These are phyloP conservation scores for Crithidia fasciculata DNA, from an alignment of 208 protist genomes.

Conservation along the genomic window DNA sequence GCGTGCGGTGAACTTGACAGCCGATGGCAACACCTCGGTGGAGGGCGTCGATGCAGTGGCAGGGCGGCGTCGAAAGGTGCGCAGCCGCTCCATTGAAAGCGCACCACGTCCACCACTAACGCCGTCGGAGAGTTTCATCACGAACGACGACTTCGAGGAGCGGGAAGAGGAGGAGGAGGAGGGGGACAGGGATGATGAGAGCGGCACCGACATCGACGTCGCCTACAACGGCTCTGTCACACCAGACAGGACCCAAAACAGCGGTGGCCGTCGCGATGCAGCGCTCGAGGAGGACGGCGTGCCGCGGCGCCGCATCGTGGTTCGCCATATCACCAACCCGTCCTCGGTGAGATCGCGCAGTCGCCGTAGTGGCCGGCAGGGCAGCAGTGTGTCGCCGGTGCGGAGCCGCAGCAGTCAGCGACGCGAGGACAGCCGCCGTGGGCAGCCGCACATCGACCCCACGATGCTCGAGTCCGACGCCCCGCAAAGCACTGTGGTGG, in stretches of 20 bases:
- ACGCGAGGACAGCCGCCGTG: background rate
- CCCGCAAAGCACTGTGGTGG: background rate
- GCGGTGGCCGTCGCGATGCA: background rate
- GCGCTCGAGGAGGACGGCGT: background rate
- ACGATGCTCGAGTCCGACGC: background rate
- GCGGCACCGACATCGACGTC: slow-evolving; percentile 1
- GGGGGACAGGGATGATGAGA: background rate
- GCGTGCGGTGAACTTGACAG: slow-evolving; percentile 2
- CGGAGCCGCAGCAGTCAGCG: background rate
- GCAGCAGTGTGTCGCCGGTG: background rate
- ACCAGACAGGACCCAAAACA: background rate
- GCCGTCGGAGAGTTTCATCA: slow-evolving; percentile 34
- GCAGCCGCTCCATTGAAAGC: slow-evolving; percentile 40
- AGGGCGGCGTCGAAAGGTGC: slow-evolving; percentile 18
- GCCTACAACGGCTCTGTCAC: background rate
- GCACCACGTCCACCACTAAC: slow-evolving; percentile 16
- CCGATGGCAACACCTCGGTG: background rate
- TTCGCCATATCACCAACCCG: slow-evolving; percentile 16
- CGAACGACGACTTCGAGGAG: slow-evolving; percentile 34
- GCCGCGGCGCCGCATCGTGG: background rate
- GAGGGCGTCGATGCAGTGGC: slow-evolving; percentile 12
- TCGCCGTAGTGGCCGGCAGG: background rate
- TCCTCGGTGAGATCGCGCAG: slow-evolving; percentile 1
- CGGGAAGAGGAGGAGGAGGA: slow-evolving; percentile 19
- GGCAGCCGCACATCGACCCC: slow-evolving; percentile 16